These are phyloP conservation scores for Sordariomycetes sp. DNA, from an alignment of 2,329 filamentous ascomycete genomes.

Conservation along the genomic window DNA sequence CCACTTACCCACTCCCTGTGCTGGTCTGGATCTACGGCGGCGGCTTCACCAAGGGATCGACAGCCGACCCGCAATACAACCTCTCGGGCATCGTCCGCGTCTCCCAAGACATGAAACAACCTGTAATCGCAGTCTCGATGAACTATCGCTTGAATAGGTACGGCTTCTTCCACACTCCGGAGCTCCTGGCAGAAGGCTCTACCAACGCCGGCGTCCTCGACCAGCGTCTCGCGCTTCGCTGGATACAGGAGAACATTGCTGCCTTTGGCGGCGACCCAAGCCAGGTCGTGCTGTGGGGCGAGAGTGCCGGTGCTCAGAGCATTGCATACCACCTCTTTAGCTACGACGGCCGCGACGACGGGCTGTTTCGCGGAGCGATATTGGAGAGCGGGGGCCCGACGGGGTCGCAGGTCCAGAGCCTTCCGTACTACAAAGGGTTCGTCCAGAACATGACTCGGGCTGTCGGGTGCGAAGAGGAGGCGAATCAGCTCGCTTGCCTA, in stretches of 20 bases:
- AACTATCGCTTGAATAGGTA: constrained; percentile 41
- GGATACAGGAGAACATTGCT: constrained; percentile 36
- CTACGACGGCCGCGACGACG: neutral
- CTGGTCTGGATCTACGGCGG: neutral
- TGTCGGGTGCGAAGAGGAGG: too few species aligned
- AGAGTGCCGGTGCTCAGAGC: constrained; percentile 29
- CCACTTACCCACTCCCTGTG: neutral
- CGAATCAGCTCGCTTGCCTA: too few species aligned
- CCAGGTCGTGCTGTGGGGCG: constrained; percentile 39
- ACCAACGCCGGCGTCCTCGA: constrained; percentile 1
- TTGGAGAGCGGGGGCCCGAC: neutral
- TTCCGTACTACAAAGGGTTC: neutral
- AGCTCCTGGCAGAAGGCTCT: constrained; percentile 40
- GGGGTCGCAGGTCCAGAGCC: neutral
- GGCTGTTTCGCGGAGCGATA: neutral
- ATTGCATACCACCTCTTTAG: neutral
- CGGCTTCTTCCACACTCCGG: constrained; percentile 40
- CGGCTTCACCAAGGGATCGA: neutral
- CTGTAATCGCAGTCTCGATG: constrained; percentile 30
- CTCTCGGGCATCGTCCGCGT: neutral
- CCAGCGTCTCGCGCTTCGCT: constrained; percentile 21
- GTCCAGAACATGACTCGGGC: neutral
- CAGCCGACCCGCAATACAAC: neutral
- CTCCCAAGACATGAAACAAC: neutral
- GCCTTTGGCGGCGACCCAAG: constrained; percentile 31